Conservation (phyloP, 2,329 filamentous ascomycete species). For the Harringtonia lauricola region DNA sequence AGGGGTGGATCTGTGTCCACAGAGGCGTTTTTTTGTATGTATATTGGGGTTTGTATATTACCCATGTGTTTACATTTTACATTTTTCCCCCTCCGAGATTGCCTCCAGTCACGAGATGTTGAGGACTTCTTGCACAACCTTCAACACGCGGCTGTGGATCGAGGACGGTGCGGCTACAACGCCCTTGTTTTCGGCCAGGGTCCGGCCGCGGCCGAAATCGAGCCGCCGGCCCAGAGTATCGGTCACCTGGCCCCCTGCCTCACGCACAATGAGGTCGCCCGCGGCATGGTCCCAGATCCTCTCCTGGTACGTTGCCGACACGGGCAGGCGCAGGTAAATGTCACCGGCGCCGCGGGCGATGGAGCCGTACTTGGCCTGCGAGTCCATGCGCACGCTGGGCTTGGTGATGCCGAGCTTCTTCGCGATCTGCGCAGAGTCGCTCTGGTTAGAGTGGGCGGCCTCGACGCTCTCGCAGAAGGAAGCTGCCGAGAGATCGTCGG, state of each 20-base stretch:
- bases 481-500: slow-evolving; percentile 57
- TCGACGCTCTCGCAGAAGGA: slow-evolving; percentile 97
- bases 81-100: background rate
- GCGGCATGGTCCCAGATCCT: slow-evolving; percentile 99
- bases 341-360: slow-evolving; percentile 91
- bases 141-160: slow-evolving; percentile 66
- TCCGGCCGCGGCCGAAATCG: slow-evolving; percentile 80
- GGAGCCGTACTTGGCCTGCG: slow-evolving; percentile 93
- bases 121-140: slow-evolving; percentile 73
- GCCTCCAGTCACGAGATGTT: slow-evolving; percentile 10
- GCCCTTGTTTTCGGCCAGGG: slow-evolving; percentile 81
- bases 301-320: slow-evolving; percentile 75
- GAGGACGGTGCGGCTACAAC: slow-evolving; percentile 77
- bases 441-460: slow-evolving; percentile 81
- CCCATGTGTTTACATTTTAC: slow-evolving; percentile 1
- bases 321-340: slow-evolving; percentile 83
- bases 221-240: slow-evolving; percentile 77
- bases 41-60: background rate
- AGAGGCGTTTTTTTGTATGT: background rate
- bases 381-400: slow-evolving; percentile 91
- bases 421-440: slow-evolving; percentile 77
- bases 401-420: slow-evolving; percentile 75
- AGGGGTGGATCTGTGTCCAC: background rate
- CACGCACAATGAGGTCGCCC: slow-evolving; percentile 84
- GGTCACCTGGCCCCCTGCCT: slow-evolving; percentile 85